Evolutionary conservation across 805 yeast genomes (phyloP), one percentile per base, ranked within the genome.

Genomic region (Tetrapisispora fleetii): DNA sequence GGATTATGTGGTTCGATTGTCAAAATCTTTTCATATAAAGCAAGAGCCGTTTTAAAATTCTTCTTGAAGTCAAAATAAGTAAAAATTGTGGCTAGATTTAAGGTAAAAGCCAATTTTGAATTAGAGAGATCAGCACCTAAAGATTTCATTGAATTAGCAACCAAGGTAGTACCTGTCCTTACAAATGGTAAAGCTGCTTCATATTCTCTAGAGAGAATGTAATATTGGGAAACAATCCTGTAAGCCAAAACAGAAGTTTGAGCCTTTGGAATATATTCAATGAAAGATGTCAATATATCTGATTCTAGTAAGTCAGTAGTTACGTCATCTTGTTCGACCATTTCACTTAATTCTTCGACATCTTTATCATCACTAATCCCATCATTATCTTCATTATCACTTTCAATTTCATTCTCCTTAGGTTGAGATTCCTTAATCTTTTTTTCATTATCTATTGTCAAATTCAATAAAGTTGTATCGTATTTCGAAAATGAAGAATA

Each of bases 21-120:
- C 24, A 87, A 69, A 3, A 89, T 78, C 22, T 71, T 68, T 36
- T 84, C 83, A 63, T 83, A 93, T 16, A 89, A 64, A 44, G 78
- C 78, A 28, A 83, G 60, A 0, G 99, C 98, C 24, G 81, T 72
- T 2, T 77, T 72, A 58, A 79, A 87, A 65, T 91, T 85, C 64
- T 88, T 88, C 11, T 98, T 99, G 0, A 97, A 85, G 62, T 91
- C 96, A 58, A 81, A 77, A 59, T 86, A 83, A 0, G 95, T 85
- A 59, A 89, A 86, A 1, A 84, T 75, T 0, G 81, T 76, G 0
- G 93, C 98, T 48, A 86, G 70, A 22, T 78, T 72, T 36, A 88
- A 74, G 9, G 83, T 70, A 21, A 86, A 67, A 46, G 80, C 84
- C 46, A 73, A 73, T 54, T 73, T 78, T 1, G 89, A 72, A 52